Base-by-base conservation (phyloP, 805 yeast species). In the Millerozyma miso region DNA sequence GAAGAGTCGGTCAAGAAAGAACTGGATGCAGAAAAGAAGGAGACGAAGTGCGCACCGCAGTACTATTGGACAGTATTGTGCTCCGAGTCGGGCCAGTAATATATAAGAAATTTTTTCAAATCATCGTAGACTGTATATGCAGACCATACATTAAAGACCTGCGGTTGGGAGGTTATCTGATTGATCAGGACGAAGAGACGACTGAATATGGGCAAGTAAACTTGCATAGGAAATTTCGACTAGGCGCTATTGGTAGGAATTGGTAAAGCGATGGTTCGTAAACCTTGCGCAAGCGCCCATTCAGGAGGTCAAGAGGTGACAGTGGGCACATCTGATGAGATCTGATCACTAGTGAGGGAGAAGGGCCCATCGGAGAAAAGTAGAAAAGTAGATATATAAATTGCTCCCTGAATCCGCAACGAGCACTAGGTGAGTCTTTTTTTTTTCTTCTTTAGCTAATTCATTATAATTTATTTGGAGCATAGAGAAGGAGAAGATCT, bases 391-490 rank as follows among this genome's bases (percentile, higher is more conserved):
- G 29, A 23, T 4, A 35, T 34, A 39, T 33, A 34, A 39, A 39
- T 39, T 33, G 19, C 31, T 29, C 19, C 37, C 14, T 33, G 23
- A 18, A 33, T 18, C 19, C 41, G 16, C 19, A 31, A 37, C 26
- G 31, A 19, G 16, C 19, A 35, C 18, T n/a, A 19, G 14, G 14
- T 43, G 44, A 46, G 46, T 23, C 16, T 29, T 46, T 43, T 39
- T 43, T 43, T 46, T 43, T 38, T 39, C 42, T 36, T 46, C 49
- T 43, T 41, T 43, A 43, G 49, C 44, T 41, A 40, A 40, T 45
- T 45, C 43, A 36, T 35, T 40, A 37, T 31, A 33, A 33, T 40
- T 36, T 39, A 19, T 40, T 45, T 45, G 48, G 48, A 38, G 48
- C 42, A 40, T 33, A 38, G 14, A 12, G 31, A 31, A 35, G 44